phyloP scores from a whole-genome alignment of 2,329 filamentous ascomycete genomes.

The Aspergillus pseudonomiae region DNA sequence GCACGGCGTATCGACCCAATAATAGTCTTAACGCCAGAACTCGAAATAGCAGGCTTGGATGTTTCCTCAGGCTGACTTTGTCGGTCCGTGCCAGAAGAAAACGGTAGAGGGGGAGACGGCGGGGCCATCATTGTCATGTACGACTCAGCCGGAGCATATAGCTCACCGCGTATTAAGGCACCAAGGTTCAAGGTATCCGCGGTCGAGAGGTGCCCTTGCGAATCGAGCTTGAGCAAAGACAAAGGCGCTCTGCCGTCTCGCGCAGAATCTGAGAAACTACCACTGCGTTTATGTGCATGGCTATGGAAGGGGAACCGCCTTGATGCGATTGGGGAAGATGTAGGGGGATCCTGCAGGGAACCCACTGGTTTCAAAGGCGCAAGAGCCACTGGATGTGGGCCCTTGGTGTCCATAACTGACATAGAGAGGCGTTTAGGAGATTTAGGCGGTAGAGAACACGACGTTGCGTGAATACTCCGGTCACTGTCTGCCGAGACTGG shows the following conservation, averaged over 20 bases:
- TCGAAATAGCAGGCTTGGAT: constrained; percentile 31
- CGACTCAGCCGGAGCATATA: constrained; percentile 80
- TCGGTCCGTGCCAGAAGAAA: constrained; percentile 32
- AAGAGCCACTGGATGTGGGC: constrained; percentile 47
- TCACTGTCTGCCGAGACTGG: constrained; percentile 46
- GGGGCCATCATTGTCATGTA: constrained; percentile 71
- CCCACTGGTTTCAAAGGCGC: constrained; percentile 33
- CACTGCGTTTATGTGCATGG: constrained; percentile 76
- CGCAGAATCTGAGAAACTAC: constrained; percentile 83
- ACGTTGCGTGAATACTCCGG: constrained; percentile 60
- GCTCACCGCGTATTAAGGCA: constrained; percentile 81
- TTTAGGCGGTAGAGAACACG: constrained; percentile 62
- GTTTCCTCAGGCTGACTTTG: constrained; percentile 34
- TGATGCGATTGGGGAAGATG: constrained; percentile 33
- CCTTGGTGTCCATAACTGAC: constrained; percentile 35
- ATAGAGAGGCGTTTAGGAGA: constrained; percentile 43
- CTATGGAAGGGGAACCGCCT: constrained; percentile 52
- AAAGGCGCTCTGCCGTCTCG: constrained; percentile 66
- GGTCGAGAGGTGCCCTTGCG: constrained; percentile 49
- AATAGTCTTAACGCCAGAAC: constrained; percentile 79
- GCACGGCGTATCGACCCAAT: constrained; percentile 84
- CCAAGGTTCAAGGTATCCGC: constrained; percentile 72
- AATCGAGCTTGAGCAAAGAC: constrained; percentile 50
- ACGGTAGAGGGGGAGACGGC: constrained; percentile 47
- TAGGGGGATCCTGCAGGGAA: constrained; percentile 32